These are phyloP conservation scores for Leccinum longicurvipes DNA, from an alignment of 768 basidiomycete species.

Conservation along the genomic window DNA sequence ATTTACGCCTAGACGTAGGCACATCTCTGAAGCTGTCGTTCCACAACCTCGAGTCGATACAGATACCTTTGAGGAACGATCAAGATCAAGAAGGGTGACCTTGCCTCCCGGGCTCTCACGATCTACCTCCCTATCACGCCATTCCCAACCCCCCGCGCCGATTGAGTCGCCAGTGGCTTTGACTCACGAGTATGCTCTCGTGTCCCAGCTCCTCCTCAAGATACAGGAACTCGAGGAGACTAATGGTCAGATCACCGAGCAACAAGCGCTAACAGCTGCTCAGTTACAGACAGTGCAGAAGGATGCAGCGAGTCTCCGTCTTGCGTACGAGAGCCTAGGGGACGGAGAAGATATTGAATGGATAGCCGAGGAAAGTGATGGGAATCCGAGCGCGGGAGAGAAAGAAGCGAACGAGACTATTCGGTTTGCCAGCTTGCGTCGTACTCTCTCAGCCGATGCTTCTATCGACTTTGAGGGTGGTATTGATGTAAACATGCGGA, in stretches of 20 bases:
- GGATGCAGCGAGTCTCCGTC: conserved; percentile 67
- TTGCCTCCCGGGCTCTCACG: conserved; percentile 22
- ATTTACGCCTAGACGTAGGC: conserved; percentile 24
- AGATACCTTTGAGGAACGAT: conserved; percentile 9
- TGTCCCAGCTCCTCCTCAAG: conserved; percentile 70
- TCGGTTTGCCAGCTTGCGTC: conserved; percentile 29
- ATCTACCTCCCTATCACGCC: conserved; percentile 24
- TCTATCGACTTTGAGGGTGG: conserved; percentile 20
- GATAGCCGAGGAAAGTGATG: conserved; percentile 43
- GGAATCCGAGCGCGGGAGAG: conserved; percentile 24
- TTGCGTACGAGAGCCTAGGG: conserved; percentile 65
- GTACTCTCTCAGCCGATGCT: conserved; percentile 20
- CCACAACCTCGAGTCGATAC: conserved; percentile 9
- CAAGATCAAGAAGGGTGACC: conserved; percentile 18
- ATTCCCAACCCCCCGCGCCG: conserved; percentile 11
- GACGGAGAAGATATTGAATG: conserved; percentile 45
- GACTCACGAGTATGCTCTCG: conserved; percentile 47
- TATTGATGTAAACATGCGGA: conserved; percentile 23
- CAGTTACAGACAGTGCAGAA: conserved; percentile 68
- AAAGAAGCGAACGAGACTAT: conserved; percentile 31
- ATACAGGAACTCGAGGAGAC: conserved; percentile 75
- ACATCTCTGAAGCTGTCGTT: conserved; percentile 27
- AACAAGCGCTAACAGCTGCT: conserved; percentile 58
- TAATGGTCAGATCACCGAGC: conserved; percentile 60
- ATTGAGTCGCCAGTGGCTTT: conserved; percentile 14